A percentile compares a stretch with the other conserved stretches of the same genome.
phyloP scores from a whole-genome alignment of 176 grass and related monocot species.

The Olyra latifolia region DNA sequence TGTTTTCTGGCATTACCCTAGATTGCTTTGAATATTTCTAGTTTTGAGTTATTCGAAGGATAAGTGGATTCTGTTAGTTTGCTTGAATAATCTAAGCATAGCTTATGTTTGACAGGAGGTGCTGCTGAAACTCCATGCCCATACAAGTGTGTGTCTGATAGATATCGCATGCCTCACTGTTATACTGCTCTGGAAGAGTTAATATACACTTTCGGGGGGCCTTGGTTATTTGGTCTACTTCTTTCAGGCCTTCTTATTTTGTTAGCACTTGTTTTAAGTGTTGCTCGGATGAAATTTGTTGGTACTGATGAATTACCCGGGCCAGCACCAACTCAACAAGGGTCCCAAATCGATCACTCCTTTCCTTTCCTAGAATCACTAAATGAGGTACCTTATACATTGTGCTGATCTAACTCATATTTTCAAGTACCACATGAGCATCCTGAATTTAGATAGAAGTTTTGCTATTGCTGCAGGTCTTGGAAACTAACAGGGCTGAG shows the following conservation, averaged over 20 bases:
- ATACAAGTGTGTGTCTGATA: conserved; percentile 89
- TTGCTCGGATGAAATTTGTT: conserved; percentile 99
- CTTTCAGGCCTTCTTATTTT: conserved; percentile 95
- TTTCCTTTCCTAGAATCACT: conserved; percentile 99
- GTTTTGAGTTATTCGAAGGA: background rate
- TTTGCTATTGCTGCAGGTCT: conserved; percentile 59
- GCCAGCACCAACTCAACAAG: conserved; percentile 94
- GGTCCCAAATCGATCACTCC: conserved; percentile 98
- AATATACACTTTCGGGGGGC: conserved; percentile 98
- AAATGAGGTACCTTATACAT: conserved; percentile 70
- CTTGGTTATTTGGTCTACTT: conserved; percentile 98
- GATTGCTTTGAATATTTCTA: conserved; percentile 2
- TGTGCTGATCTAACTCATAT: conserved; percentile 11
- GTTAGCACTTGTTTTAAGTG: conserved; percentile 96
- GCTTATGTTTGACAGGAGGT: conserved; percentile 61
- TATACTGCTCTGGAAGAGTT: conserved; percentile 97
- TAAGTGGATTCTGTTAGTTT: conserved; percentile 8
- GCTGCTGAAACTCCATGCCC: conserved; percentile 87
- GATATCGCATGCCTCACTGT: conserved; percentile 99
- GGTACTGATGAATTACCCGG: conserved; percentile 94
- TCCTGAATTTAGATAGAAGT: conserved; percentile 21
- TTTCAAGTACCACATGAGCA: background rate
- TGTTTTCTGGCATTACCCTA: background rate
- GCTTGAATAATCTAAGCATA: conserved; percentile 33
- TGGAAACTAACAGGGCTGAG: conserved; percentile 98